Conservation (phyloP, 2,329 filamentous ascomycete species). For the Xylariaceae sp. region DNA sequence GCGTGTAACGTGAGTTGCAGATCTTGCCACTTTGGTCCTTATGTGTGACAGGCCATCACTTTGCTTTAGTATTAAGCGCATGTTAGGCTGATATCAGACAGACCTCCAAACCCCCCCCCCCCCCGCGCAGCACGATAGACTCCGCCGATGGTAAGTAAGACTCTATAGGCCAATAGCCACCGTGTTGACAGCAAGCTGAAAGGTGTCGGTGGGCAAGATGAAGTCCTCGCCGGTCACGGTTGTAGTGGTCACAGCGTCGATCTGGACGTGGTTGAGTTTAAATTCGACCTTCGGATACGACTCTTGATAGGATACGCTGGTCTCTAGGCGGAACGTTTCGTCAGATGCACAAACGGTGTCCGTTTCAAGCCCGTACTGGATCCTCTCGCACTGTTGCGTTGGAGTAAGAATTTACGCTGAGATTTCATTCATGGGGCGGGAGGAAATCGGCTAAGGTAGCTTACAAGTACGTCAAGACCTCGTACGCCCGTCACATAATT, state of each 20-base stretch:
- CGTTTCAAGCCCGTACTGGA: conserved; percentile 17
- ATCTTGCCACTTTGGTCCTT: no score
- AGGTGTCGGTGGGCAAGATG: conserved; percentile 15
- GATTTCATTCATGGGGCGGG: conserved; percentile 1
- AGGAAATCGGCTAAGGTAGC: neutral
- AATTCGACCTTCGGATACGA: conserved; percentile 19
- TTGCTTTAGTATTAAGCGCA: neutral
- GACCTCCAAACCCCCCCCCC: no score
- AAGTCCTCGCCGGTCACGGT: conserved; percentile 21
- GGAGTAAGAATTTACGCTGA: conserved; percentile 10
- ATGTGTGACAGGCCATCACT: no score
- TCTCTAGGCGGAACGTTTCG: conserved; percentile 13
- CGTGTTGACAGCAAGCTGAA: conserved; percentile 11
- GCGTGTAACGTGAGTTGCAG: no score
- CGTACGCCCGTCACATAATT: conserved; percentile 23
- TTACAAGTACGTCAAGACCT: conserved; percentile 22
- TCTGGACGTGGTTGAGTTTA: conserved; percentile 22
- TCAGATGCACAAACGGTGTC: conserved; percentile 20
- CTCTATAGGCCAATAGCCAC: conserved; percentile 16
- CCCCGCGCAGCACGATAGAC: neutral
- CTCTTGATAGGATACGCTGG: conserved; percentile 21
- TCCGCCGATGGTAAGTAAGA: neutral
- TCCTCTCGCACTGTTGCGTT: conserved; percentile 14
- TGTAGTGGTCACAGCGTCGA: conserved; percentile 1
- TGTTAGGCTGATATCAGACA: conserved; percentile 6